These are phyloP conservation scores for Clarireedia sp. DNA, from an alignment of 2,329 filamentous ascomycete genomes.

Conservation along the genomic window DNA sequence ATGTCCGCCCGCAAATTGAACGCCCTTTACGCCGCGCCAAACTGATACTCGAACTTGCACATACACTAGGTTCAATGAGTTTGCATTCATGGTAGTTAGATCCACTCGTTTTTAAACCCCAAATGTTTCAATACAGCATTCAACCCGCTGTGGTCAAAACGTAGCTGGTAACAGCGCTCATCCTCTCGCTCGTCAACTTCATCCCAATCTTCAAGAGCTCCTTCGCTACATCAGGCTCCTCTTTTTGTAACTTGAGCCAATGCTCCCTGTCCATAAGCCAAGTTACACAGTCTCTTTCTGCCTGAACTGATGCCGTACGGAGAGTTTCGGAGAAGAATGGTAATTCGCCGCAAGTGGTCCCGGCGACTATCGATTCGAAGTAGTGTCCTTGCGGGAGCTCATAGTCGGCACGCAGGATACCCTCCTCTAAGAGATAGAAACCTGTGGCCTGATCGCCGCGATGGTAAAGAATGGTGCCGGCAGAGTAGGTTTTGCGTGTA, in stretches of 20 bases:
- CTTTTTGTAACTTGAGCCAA: conserved; percentile 65
- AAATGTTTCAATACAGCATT: neutral
- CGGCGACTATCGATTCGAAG: conserved; percentile 86
- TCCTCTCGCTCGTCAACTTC: conserved; percentile 89
- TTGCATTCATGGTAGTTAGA: too few relatives aligned
- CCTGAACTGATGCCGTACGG: conserved; percentile 77
- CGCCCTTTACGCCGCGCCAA: too few relatives aligned
- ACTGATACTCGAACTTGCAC: too few relatives aligned
- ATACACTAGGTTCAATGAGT: too few relatives aligned
- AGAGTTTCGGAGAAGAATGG: conserved; percentile 92
- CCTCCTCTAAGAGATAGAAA: conserved; percentile 86
- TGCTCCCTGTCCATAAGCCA: conserved; percentile 70
- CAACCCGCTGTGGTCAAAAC: conserved; percentile 36
- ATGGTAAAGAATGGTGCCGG: conserved; percentile 68
- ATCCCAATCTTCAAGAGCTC: conserved; percentile 82
- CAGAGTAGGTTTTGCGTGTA: conserved; percentile 53
- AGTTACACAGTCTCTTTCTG: conserved; percentile 71
- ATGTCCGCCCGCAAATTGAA: too few relatives aligned
- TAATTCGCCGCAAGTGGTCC: conserved; percentile 89
- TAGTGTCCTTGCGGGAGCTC: conserved; percentile 81
- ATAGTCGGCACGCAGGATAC: conserved; percentile 85
- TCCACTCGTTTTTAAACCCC: too few relatives aligned
- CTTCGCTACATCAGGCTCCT: conserved; percentile 68
- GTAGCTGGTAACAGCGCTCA: conserved; percentile 60
- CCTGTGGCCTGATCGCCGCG: conserved; percentile 69